Percentiles rank a stretch among this genome's conserved stretches.
Evolutionary conservation across 495 filamentous ascomycete species (phyloP).

Genomic region (Penicillium mononematosum): DNA sequence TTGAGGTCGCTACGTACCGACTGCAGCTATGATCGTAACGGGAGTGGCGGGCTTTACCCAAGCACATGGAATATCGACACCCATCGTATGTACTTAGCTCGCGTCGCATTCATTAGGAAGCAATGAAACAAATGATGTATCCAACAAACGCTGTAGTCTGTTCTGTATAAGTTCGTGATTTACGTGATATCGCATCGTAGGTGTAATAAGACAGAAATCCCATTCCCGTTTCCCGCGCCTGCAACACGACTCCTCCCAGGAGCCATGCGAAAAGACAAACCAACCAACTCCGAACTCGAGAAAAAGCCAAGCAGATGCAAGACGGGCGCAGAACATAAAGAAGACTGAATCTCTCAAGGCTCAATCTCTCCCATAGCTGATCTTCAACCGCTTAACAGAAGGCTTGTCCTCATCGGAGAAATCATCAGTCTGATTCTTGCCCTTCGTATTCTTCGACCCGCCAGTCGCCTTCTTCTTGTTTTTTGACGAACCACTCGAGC

Average conservation of each 20-base stretch:
- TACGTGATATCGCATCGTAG: constrained; percentile 22
- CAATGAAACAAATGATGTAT: not conserved
- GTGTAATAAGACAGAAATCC: not conserved
- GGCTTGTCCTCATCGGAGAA: constrained; percentile 47
- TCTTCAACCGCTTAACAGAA: constrained; percentile 50
- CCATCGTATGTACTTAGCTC: not conserved
- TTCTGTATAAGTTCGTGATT: constrained; percentile 21
- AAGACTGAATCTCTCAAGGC: not conserved
- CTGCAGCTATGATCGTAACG: constrained; percentile 57
- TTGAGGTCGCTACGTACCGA: constrained; percentile 86
- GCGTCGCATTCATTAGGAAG: not conserved
- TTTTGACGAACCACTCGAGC: constrained; percentile 34
- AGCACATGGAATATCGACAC: not conserved
- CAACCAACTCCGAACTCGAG: constrained; percentile 17
- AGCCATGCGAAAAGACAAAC: constrained; percentile 13
- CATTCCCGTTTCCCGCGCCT: constrained; percentile 11
- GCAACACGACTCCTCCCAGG: constrained; percentile 3
- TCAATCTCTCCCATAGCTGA: constrained; percentile 50
- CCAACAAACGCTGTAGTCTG: constrained; percentile 13
- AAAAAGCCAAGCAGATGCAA: constrained; percentile 14
- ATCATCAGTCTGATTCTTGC: constrained; percentile 39
- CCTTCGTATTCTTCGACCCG: constrained; percentile 34
- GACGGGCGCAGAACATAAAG: not conserved
- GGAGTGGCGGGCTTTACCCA: not conserved
- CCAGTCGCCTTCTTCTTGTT: constrained; percentile 46